Conservation (phyloP, 495 filamentous ascomycete genomes). For the Penicillium turbatum region DNA sequence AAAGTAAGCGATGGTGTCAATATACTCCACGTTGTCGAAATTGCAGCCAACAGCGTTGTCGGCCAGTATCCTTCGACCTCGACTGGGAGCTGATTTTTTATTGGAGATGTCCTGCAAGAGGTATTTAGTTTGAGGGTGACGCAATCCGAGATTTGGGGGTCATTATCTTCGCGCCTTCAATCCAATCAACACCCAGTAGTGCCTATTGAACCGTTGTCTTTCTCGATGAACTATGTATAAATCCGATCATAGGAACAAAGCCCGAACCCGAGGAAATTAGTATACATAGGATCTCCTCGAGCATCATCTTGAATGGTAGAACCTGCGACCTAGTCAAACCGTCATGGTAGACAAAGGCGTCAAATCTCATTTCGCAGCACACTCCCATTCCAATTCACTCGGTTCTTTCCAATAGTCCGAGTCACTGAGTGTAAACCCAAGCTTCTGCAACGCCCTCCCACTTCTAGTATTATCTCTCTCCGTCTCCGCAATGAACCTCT, state of each 20-base stretch:
- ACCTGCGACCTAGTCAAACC: neutral
- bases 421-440: slow-evolving; percentile 18
- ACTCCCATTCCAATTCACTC: slow-evolving; percentile 23
- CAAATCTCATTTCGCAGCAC: neutral
- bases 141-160: slow-evolving; percentile 1
- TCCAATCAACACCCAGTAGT: neutral
- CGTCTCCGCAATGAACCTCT: slow-evolving; percentile 28
- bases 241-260: neutral
- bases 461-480: slow-evolving; percentile 22
- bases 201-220: neutral
- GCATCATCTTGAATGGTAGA: too few relatives aligned
- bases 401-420: slow-evolving; percentile 32
- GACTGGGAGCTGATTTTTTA: neutral
- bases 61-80: neutral
- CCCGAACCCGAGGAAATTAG: neutral
- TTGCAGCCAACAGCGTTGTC: neutral
- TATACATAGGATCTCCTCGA: neutral
- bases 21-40: slow-evolving; percentile 12
- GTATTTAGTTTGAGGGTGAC: neutral
- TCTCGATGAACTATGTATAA: too few relatives aligned
- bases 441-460: slow-evolving; percentile 20
- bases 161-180: neutral
- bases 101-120: neutral
- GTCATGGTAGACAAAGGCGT: too few relatives aligned
- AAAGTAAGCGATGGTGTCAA: slow-evolving; percentile 9